Evolutionary conservation across 768 basidiomycete genomes (phyloP), one percentile per base, ranked within the genome.

Genomic region (Postia placenta): DNA sequence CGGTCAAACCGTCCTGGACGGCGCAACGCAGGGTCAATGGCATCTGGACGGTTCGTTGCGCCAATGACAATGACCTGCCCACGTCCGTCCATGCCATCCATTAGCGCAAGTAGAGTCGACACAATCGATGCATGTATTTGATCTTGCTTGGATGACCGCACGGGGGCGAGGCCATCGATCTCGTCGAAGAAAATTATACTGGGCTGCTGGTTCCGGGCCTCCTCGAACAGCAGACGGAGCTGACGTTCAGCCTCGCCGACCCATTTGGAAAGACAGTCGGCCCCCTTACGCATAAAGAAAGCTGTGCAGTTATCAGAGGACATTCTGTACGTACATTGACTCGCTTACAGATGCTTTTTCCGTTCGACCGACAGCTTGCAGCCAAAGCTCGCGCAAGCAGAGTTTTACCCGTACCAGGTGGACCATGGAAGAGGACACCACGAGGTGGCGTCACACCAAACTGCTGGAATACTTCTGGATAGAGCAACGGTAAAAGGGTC

Each of bases 241-340:
- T 97, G 95, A 1, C 96, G 83, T 63, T 98, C 96, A 4, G 96
- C 95, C 69, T 99, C 96, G 45, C 96, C 96, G 11, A 99, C 96
- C 95, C 95, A 99, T 71, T 99, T 99, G 5, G 92, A 94, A 24
- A 98, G 75, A 56, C 89, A 91, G 67, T 99, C 96, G 27, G 96
- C 96, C 17, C 96, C 96, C 69, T 99, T 99, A 42, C 96, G 86
- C 96, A 99, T 98, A 75, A 95, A 99, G 74, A 99, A 99, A 1
- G 96, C 93, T 94, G 56, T 0, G 43, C 25, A 47, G 26, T 24
- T n/a, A n/a, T n/a, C n/a, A n/a, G n/a, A n/a, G n/a, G n/a, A n/a
- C n/a, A n/a, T n/a, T n/a, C n/a, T n/a, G n/a, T n/a, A n/a, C 23
- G 41, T 20, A 11, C n/a, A n/a, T 42, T 19, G 11, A 5, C 11